Percentiles rank a stretch among this genome's conserved stretches.
These are phyloP conservation scores for Microcyclosporella mali DNA, from an alignment of 2,329 filamentous ascomycete genomes.

Conservation along the genomic window DNA sequence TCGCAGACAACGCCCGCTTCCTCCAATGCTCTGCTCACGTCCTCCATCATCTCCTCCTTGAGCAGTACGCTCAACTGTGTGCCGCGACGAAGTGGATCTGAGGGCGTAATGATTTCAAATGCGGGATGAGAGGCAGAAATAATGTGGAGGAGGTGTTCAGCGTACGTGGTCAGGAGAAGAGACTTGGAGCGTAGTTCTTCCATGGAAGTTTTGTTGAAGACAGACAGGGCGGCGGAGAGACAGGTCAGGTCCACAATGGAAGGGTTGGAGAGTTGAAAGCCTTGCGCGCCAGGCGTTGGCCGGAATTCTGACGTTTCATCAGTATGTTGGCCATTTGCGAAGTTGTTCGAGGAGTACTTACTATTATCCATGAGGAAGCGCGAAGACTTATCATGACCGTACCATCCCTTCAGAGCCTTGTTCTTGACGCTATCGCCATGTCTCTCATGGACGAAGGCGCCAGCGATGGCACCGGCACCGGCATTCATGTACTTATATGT, in stretches of 20 bases:
- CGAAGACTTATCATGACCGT: conserved; percentile 69
- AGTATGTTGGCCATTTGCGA: background rate
- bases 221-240: conserved; percentile 62
- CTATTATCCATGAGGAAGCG: conserved; percentile 75
- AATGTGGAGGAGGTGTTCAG: conserved; percentile 57
- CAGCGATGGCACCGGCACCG: conserved; percentile 76
- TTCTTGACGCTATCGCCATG: conserved; percentile 53
- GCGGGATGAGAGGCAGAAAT: conserved; percentile 14
- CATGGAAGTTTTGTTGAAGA: conserved; percentile 69
- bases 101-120: conserved; percentile 60
- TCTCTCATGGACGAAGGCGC: conserved; percentile 70
- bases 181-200: conserved; percentile 63
- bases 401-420: conserved; percentile 65
- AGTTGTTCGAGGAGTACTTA: conserved; percentile 6
- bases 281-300: conserved; percentile 69
- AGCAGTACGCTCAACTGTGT: conserved; percentile 72
- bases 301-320: conserved; percentile 73
- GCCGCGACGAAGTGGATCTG: conserved; percentile 60
- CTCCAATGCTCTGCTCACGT: conserved; percentile 57
- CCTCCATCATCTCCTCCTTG: conserved; percentile 62
- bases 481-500: conserved; percentile 92
- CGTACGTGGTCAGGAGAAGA: conserved; percentile 66
- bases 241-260: conserved; percentile 70
- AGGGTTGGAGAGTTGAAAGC: conserved; percentile 81
- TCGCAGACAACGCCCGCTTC: conserved; percentile 69